These are phyloP conservation scores for Solanum peruvianum DNA, from an alignment of 257 asterid species.

Conservation along the genomic window DNA sequence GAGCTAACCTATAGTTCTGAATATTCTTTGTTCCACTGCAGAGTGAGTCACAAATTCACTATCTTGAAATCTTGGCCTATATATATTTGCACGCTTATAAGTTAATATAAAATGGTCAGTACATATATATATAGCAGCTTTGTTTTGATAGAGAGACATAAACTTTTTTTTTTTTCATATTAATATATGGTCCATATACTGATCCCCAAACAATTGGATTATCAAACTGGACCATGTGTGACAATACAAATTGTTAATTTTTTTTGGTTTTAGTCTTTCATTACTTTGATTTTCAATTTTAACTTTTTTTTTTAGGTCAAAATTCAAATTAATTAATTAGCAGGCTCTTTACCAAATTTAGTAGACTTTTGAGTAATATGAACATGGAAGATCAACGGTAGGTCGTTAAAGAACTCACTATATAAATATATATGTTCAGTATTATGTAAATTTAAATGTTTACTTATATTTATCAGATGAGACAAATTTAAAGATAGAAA, in stretches of 20 bases:
- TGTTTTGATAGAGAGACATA: not conserved
- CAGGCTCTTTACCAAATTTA: not conserved
- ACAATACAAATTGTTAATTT: not conserved
- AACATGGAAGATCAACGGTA: not conserved
- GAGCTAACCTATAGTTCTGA: not conserved
- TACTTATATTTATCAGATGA: not conserved
- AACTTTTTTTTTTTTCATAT: not conserved
- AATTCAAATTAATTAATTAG: not conserved
- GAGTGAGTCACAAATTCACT: not conserved
- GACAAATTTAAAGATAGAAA: not conserved
- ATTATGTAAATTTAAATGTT: rapidly evolving
- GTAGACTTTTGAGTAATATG: not conserved
- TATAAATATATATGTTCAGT: rapidly evolving
- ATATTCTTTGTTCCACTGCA: not conserved
- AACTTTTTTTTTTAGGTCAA: not conserved
- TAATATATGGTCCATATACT: not conserved
- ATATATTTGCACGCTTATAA: not conserved
- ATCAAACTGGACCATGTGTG: not conserved
- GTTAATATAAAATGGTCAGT: not conserved
- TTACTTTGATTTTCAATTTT: not conserved
- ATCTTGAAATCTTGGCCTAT: not conserved
- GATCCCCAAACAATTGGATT: not conserved
- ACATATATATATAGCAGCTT: not conserved
- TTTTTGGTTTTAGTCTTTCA: not conserved
- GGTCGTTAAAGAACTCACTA: not conserved